Evolutionary conservation across 192 early-diverging fungal genomes (phyloP), one percentile per base, ranked within the genome.

Genomic region (Dissophora globulifera): DNA sequence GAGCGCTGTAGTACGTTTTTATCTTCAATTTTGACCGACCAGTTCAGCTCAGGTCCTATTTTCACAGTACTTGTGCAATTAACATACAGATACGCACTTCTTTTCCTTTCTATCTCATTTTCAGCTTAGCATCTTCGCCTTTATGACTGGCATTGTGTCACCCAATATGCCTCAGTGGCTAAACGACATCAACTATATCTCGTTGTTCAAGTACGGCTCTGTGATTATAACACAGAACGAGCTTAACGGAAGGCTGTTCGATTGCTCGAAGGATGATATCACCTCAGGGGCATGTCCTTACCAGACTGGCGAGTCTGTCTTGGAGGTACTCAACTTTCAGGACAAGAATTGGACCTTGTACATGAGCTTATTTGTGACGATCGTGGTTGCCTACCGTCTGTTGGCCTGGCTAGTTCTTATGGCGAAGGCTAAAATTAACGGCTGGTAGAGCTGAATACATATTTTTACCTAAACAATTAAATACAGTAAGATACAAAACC

Each of bases 101-200:
- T n/a, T n/a, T n/a, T n/a, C n/a, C 29, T 23, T 13, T 29, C 7
- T 46, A 20, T 1, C 33, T 38, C 41, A 5, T 30, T 9, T 31
- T 54, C 25, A 76, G 72, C 66, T 76, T 50, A 76, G 72, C 33
- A 51, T 76, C 20, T 76, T 76, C 31, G 66, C 72, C 0, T 67
- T 76, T 31, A 76, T 76, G 72, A 76, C 72, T 2, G 72, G 72
- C 27, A 67, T 68, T 82, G 80, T 50, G 59, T 84, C 46, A 27
- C 42, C 55, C 15, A 75, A 62, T 11, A 75, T 80, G 10, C 70
- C 70, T 3, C 15, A 58, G 32, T 80, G 63, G 62, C 25, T 80
- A 27, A 30, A 25, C 4, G 58, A 51, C 27, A 66, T 79, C 20
- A 79, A 79, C 32, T 48, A 66, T 20, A 46, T 74, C 8, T 70